Base-by-base conservation (phyloP, 352 stramenopile species). In the Phytophthora idaei region DNA sequence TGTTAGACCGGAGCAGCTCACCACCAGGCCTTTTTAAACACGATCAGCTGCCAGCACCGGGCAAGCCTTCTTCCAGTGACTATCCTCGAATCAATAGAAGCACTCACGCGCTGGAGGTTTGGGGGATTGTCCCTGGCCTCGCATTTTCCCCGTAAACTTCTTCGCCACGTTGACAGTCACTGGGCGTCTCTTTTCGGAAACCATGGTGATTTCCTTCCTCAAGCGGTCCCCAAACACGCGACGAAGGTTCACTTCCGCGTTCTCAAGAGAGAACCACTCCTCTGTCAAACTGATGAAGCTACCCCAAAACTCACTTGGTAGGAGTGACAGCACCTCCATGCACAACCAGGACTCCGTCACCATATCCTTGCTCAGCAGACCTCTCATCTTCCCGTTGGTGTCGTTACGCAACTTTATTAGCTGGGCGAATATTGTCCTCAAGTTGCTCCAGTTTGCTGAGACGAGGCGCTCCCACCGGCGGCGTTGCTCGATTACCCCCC, bases 271-370 rank as follows among this genome's bases (percentile, higher is more conserved):
- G 12, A 8, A 21, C 39, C 12, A 25, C 39, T 45, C 10, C 12
- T 45, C 39, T 25, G 39, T 45, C 39, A 45, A 7, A 21, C 12
- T 21, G 7, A 45, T 21, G 17, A 7, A 45, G 12, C 39, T 12
- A 6, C 39, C 14, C 39, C 10, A 45, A 45, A 45, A 25, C 39
- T 45, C 39, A 12, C 39, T 45, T 45, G 11, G 39, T 25, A 21
- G 39, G 17, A 21, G 12, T 5, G 15, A n/a, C 39, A 45, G 39
- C 15, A 21, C 39, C 6, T 45, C 17, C 17, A 21, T 21, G 5
- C 14, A 45, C 39, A 45, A 11, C 12, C 39, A 56, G 7, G 36
- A 0, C 11, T 71, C 50, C 0, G 44, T 63, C 10, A 73, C 46
- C 51, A 68, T 61, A 2, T 64, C 45, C 14, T 21, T 45, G 11